These are phyloP conservation scores for Leccinum subspadiceum DNA, from an alignment of 1,284 basidiomycete genomes.

Conservation along the genomic window DNA sequence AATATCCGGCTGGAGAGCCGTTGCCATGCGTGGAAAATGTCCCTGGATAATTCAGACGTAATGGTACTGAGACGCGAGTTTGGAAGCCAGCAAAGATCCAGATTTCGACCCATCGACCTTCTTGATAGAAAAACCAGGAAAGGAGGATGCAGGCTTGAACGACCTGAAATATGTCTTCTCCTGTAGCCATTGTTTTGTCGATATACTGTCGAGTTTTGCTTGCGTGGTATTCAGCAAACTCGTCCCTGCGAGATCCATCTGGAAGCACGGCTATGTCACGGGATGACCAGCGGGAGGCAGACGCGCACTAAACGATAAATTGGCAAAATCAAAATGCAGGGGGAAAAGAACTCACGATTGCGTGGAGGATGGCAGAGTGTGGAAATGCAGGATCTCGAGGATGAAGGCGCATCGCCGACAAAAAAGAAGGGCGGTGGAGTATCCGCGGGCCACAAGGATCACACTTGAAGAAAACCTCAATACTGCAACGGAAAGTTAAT, in stretches of 20 bases:
- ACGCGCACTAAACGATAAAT: slow-evolving; percentile 66
- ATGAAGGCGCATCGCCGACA: slow-evolving; percentile 70
- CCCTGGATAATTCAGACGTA: slow-evolving; percentile 78
- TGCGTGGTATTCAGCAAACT: slow-evolving; percentile 82
- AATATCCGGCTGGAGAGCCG: slow-evolving; percentile 69
- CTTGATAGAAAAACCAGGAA: slow-evolving; percentile 86
- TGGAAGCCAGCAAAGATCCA: slow-evolving; percentile 87
- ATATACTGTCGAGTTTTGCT: slow-evolving; percentile 80
- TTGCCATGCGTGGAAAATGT: slow-evolving; percentile 69
- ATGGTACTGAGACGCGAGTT: slow-evolving; percentile 78
- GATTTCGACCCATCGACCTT: slow-evolving; percentile 85
- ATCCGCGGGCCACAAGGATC: slow-evolving; percentile 81
- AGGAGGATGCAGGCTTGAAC: slow-evolving; percentile 82
- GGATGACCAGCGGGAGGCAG: slow-evolving; percentile 77
- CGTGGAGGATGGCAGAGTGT: slow-evolving; percentile 78
- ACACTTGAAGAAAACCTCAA: slow-evolving; percentile 78
- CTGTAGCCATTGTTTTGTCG: slow-evolving; percentile 80
- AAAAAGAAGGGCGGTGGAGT: slow-evolving; percentile 75
- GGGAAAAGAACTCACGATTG: slow-evolving; percentile 50
- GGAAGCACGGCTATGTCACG: slow-evolving; percentile 61
- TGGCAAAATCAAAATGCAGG: slow-evolving; percentile 8
- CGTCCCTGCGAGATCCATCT: slow-evolving; percentile 72
- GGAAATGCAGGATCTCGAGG: slow-evolving; percentile 77
- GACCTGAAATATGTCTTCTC: slow-evolving; percentile 78
- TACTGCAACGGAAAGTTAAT: slow-evolving; percentile 40